Evolutionary conservation across 768 basidiomycete genomes (phyloP).

Genomic region (Macrocybe gigantea): DNA sequence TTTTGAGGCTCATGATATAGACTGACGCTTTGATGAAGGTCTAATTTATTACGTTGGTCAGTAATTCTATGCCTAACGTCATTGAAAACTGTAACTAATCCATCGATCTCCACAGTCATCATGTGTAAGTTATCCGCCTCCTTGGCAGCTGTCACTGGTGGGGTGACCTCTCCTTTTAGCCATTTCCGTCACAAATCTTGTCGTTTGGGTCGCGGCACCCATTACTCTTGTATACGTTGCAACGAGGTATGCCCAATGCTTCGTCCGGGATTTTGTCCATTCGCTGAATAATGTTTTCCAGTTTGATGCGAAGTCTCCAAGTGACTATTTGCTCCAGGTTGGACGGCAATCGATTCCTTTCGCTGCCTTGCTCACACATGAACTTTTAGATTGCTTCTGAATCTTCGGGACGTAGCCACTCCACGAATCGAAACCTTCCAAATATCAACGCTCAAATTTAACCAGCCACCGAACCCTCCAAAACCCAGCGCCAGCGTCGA

Average conservation of each 20-base stretch:
- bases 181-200: conserved; percentile 17
- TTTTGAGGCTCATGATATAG: neutral
- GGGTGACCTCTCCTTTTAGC: conserved; percentile 4
- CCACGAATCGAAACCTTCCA: no score
- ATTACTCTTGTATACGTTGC: conserved; percentile 17
- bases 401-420: no score
- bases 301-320: conserved; percentile 16
- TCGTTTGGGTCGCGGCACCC: conserved; percentile 20
- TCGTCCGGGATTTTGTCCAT: neutral
- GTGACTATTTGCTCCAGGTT: conserved; percentile 22
- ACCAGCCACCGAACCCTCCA: no score
- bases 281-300: neutral
- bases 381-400: no score
- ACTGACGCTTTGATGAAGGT: conserved; percentile 7
- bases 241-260: conserved; percentile 9
- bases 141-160: neutral
- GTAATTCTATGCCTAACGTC: conserved; percentile 1
- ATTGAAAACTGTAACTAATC: neutral
- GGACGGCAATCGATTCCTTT: neutral
- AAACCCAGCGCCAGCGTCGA: no score
- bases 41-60: conserved; percentile 21
- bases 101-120: conserved; percentile 8
- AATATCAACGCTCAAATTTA: no score
- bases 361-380: no score
- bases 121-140: conserved; percentile 13